Base-by-base conservation (phyloP, 352 stramenopile genomes). In the Aphanomyces cochlioides region DNA sequence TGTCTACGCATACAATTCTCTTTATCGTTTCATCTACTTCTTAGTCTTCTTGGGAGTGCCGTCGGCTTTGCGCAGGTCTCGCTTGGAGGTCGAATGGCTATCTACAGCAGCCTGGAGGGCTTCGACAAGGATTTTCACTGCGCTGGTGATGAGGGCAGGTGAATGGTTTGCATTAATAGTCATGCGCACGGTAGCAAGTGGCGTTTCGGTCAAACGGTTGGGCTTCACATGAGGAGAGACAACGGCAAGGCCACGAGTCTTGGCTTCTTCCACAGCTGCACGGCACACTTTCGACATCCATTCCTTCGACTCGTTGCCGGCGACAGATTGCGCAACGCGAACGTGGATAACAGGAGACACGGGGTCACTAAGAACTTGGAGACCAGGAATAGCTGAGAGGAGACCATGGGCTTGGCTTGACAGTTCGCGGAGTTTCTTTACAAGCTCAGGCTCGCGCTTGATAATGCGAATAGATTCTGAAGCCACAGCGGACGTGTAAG, bases 401-500 rank as follows among this genome's bases (percentile, higher is more conserved):
- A 74, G 72, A 43, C 86, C 75, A 74, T 90, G 81, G n/a, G 77
- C 80, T 7, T 89, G 67, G 64, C 79, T 77, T 10, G 86, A 78
- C 58, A 91, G 92, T 45, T 83, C 76, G 15, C 82, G 82, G 13
- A 94, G 79, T 72, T 81, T 80, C 45, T 65, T 74, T 45, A 94
- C 88, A n/a, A 93, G 75, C 68, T 88, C 67, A 34, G 85, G 83
- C 71, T 97, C 88, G 40, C 80, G 72, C 69, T 76, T 87, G 78
- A 97, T 89, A 75, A 96, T 85, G 38, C 78, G 82, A 43, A 97
- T 86, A n/a, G 90, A 80, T 69, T 90, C 88, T 6, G 87, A 92
- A 41, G 87, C 91, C 59, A 85, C 95, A 4, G 90, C 85, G 8
- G 87, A 96, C 64, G 97, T 96, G 79, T 99, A 99, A 7, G 97